Evolutionary conservation across 2,329 filamentous ascomycete species (phyloP).

Genomic region (Apiospora saccharicola): DNA sequence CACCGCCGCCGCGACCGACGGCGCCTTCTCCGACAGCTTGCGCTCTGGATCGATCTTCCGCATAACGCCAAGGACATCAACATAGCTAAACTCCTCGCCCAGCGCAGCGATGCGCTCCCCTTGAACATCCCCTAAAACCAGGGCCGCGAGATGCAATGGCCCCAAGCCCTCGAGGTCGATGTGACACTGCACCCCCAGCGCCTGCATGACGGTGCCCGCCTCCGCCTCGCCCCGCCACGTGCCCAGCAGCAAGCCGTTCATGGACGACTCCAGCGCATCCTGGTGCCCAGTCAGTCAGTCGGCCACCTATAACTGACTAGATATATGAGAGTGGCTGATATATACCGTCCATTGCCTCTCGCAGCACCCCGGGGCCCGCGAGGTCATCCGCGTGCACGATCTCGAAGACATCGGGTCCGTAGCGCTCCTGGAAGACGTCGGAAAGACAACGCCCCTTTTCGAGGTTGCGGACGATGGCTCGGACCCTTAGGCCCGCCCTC

Average conservation of each 20-base stretch:
- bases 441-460: neutral
- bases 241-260: conserved; percentile 4
- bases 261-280: neutral
- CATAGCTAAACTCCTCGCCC: neutral
- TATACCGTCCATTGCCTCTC: neutral
- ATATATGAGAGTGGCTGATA: too few species aligned
- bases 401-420: neutral
- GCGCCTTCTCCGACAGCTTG: neutral
- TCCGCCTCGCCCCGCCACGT: neutral
- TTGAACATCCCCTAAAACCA: neutral
- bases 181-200: neutral
- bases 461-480: neutral
- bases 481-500: neutral
- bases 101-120: neutral
- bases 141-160: neutral
- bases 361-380: neutral
- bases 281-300: neutral
- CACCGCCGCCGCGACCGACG: neutral
- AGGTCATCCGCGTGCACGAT: neutral
- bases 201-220: neutral
- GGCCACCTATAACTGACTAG: neutral
- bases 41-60: neutral
- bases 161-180: conserved; percentile 7
- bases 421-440: neutral
- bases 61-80: neutral